Percentiles rank a stretch among this genome's conserved stretches.
Conservation (phyloP, 805 yeast species). For the Brettanomyces bruxellensis region DNA sequence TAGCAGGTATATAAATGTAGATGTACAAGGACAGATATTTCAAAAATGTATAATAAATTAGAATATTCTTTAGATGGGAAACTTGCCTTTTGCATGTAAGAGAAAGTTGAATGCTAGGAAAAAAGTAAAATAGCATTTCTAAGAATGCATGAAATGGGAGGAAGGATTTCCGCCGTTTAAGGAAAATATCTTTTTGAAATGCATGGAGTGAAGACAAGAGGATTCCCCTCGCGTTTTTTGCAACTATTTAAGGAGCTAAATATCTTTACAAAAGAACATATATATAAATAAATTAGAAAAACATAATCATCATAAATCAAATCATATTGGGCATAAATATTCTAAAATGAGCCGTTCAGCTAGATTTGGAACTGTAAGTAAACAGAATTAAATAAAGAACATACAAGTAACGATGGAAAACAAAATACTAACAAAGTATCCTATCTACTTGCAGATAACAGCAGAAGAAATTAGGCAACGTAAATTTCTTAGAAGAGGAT, state of each 20-base stretch:
- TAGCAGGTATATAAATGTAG: constrained; percentile 6
- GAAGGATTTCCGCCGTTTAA: too few species aligned
- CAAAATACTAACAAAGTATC: background rate
- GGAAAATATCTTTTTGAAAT: too few species aligned
- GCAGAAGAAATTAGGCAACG: constrained; percentile 29
- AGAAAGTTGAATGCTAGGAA: too few species aligned
- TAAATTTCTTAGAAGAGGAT: constrained; percentile 41
- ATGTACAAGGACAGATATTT: constrained; percentile 8
- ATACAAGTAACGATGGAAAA: background rate
- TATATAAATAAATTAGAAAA: too few species aligned
- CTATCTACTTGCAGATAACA: constrained; percentile 7
- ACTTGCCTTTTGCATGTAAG: background rate
- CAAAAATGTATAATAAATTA: background rate
- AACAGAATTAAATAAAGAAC: background rate
- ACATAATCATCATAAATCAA: too few species aligned
- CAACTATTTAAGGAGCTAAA: too few species aligned
- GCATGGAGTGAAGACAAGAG: too few species aligned
- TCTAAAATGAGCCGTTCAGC: background rate
- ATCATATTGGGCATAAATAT: background rate
- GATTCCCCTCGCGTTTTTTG: too few species aligned
- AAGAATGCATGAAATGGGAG: too few species aligned
- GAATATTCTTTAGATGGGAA: constrained; percentile 4
- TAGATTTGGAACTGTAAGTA: constrained; percentile 1
- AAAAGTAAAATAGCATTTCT: too few species aligned
- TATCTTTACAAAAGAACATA: too few species aligned